Percentiles rank a stretch among this genome's conserved stretches.
Conservation (phyloP, 1,284 basidiomycete genomes). For the Exsudoporus floridanus region DNA sequence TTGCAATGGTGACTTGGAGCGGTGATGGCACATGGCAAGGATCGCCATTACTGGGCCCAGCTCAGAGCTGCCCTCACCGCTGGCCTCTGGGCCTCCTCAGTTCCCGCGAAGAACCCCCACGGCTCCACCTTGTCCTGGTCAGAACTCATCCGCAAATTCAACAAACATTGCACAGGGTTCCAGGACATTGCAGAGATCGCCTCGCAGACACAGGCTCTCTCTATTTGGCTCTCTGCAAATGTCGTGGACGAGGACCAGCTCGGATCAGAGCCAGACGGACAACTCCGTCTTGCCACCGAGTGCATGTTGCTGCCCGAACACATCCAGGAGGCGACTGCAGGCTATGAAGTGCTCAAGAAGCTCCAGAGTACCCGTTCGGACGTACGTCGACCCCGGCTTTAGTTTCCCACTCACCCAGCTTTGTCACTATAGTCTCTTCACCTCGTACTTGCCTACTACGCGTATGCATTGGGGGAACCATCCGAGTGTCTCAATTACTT, state of each 20-base stretch:
- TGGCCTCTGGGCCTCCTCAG: conserved; percentile 61
- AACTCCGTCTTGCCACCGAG: conserved; percentile 52
- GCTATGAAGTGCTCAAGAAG: conserved; percentile 52
- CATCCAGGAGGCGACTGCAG: conserved; percentile 49
- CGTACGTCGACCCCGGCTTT: conserved; percentile 44
- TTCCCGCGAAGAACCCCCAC: conserved; percentile 64
- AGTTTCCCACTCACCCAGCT: conserved; percentile 9
- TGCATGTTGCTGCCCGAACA: conserved; percentile 55
- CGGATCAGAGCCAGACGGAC: conserved; percentile 36
- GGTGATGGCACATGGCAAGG: conserved; percentile 44
- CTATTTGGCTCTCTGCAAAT: conserved; percentile 53
- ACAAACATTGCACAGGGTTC: conserved; percentile 74
- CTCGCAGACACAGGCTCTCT: conserved; percentile 63
- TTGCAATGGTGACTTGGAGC: background rate
- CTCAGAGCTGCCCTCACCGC: conserved; percentile 64
- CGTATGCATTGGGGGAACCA: conserved; percentile 70
- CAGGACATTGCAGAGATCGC: conserved; percentile 65
- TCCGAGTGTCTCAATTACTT: conserved; percentile 62
- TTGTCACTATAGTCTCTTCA: conserved; percentile 48
- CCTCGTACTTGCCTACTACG: conserved; percentile 71
- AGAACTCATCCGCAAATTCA: conserved; percentile 84
- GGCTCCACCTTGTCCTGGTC: conserved; percentile 70
- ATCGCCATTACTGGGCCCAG: conserved; percentile 72
- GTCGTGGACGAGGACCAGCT: conserved; percentile 42
- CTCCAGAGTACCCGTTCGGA: conserved; percentile 56